Conservation (phyloP, 2,329 filamentous ascomycete genomes). For the Colletotrichum sp. region DNA sequence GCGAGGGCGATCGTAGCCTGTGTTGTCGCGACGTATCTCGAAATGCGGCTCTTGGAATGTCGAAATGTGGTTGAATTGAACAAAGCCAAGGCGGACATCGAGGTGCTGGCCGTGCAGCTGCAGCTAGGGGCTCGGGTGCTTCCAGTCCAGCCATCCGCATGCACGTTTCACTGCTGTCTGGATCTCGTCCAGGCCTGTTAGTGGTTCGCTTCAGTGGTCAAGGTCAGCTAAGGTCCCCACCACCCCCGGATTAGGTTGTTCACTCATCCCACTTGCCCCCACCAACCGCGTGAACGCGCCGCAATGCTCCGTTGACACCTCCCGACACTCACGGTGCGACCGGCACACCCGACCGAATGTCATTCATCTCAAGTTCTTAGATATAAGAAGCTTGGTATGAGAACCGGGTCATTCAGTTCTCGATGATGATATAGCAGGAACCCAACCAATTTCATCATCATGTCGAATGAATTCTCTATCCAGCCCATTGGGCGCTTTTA, state of each 20-base stretch:
- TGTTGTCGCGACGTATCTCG: background rate
- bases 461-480: constrained; percentile 58
- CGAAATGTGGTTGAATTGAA: background rate
- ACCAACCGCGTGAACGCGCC: background rate
- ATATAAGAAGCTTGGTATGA: background rate
- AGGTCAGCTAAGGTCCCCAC: background rate
- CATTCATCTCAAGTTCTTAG: background rate
- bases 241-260: constrained; percentile 4
- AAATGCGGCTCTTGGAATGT: background rate
- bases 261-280: background rate
- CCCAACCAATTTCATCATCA: background rate
- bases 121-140: constrained; percentile 5
- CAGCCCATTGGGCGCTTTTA: constrained; percentile 74
- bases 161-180: constrained; percentile 22
- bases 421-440: background rate
- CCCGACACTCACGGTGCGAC: constrained; percentile 10
- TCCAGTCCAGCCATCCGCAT: constrained; percentile 8
- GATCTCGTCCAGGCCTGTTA: constrained; percentile 1
- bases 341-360: background rate
- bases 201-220: background rate
- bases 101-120: background rate
- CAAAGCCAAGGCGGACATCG: background rate
- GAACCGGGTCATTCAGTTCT: background rate
- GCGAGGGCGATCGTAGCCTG: background rate
- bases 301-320: constrained; percentile 8